Base-by-base conservation (phyloP, 306 rosid genomes). In the Hippophae rhamnoides region DNA sequence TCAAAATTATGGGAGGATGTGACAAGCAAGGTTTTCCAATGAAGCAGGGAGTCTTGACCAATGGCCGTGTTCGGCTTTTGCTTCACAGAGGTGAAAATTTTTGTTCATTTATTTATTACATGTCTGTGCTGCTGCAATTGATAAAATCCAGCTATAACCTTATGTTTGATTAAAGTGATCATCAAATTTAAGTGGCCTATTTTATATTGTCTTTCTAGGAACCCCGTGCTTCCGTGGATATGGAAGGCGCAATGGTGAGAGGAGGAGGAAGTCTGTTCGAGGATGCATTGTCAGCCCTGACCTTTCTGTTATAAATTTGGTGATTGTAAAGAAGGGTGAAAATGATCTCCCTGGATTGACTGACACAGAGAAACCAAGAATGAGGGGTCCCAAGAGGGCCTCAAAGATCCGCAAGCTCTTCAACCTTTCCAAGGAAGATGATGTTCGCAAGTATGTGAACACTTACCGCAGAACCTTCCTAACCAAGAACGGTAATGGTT, bases 321-420 rank as follows among this genome's bases (percentile, higher is more conserved):
- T 81, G 6, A 81, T 81, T 58, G 86, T 81, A 53, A 81, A 81
- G 72, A 81, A 81, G 72, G 86, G 86, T 54, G 86, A 77, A 7
- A 71, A 65, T 54, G 86, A 81, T 63, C 86, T 81, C n/a, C 86
- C 86, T 59, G 86, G 86, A 12, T 58, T 81, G 72, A 81, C 86
- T 0, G 86, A 81, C 71, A 74, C 74, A 2, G 86, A 81, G 78
- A 81, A 81, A 18, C 86, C 86, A 0, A 71, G 86, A 53, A 81
- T 81, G 86, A 77, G 86, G 67, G 86, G 86, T 61, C 86, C 86
- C 6, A 81, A 81, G 78, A 81, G 86, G 74, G 86, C 86, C 23
- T 81, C 86, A 7, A 81, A 81, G 78, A 81, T 81, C 58, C 76
- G 86, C 6, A 81, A 81, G 31, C 82, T 81, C 49, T 81, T 81